Base-by-base conservation (phyloP, 2,329 filamentous ascomycete species). In the Ascochyta lentis region DNA sequence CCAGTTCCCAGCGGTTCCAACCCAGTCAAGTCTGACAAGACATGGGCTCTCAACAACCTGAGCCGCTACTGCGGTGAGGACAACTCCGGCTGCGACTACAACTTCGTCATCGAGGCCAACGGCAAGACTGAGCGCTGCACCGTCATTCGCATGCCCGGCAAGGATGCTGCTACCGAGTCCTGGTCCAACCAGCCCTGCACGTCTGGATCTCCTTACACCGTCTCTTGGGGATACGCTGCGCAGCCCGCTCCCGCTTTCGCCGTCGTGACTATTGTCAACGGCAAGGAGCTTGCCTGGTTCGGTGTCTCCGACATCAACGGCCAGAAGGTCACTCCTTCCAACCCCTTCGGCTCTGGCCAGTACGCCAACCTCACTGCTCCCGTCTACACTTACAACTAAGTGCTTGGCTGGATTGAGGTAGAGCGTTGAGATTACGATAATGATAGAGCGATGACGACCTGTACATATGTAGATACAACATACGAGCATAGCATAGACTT, bases 1-100 rank as follows among this genome's bases (percentile, higher is more conserved):
- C 29, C 41, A 12, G 40, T 43, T 22, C 44, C 54, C 13, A 40
- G 41, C 7, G 50, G 42, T 6, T 60, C 54, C 24, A 51, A 35
- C 43, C 58, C 58, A n/a, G 44, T 47, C 19, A 49, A 50, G 24
- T 51, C 51, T 15, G 60, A 49, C 29, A 61, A 61, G 38, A 55
- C 60, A 16, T 63, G 60, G 60, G 35, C 58, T 13, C 44, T 63
- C 19, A 23, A 57, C 16, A 47, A 53, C 42, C 24, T 60, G 6
- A 59, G 15, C 34, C 60, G 60, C 15, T 61, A 63, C 48, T 63
- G 60, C 43, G 33, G 45, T 24, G 49, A 56, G 19, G 58, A 38
- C 35, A 63, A 63, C 50, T 45, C 55, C 1, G 55, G 60, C 23
- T 63, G 60, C 53, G 60, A 63, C 45, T 63, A 63, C 53, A 61